These are phyloP conservation scores for Ziziphus jujuba DNA, from an alignment of 306 rosid species.

Conservation along the genomic window DNA sequence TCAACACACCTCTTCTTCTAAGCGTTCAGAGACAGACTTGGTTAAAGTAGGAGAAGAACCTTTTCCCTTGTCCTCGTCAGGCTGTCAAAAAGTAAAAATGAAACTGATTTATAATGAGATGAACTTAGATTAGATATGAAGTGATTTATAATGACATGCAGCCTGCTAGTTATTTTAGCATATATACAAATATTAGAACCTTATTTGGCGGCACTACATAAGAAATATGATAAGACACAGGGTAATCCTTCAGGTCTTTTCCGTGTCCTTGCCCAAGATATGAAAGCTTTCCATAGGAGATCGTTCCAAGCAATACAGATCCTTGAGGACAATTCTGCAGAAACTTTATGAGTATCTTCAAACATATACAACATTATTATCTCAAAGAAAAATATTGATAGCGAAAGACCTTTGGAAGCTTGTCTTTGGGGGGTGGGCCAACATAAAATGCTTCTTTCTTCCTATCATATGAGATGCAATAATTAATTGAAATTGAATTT, in stretches of 20 bases:
- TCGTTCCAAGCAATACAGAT: conserved; percentile 77
- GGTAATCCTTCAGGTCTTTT: conserved; percentile 67
- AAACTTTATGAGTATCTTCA: conserved; percentile 19
- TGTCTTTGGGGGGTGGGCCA: conserved; percentile 86
- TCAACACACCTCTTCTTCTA: conserved; percentile 80
- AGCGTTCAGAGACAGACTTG: conserved; percentile 70
- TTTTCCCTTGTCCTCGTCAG: conserved; percentile 85
- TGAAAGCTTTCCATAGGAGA: conserved; percentile 80
- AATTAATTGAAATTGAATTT: conserved; percentile 18
- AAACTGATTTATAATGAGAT: conserved; percentile 17
- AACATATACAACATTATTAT: conserved; percentile 12
- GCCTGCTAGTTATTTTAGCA: not conserved
- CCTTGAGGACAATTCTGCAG: conserved; percentile 75
- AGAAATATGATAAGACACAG: conserved; percentile 59
- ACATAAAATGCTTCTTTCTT: conserved; percentile 82
- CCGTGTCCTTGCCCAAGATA: conserved; percentile 41
- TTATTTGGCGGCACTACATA: conserved; percentile 87
- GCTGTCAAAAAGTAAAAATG: conserved; percentile 44
- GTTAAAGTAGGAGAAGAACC: conserved; percentile 49
- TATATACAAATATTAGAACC: conserved; percentile 41
- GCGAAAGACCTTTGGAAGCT: conserved; percentile 77
- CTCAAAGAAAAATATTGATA: conserved; percentile 9
- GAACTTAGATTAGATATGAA: conserved; percentile 1
- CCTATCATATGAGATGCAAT: conserved; percentile 39
- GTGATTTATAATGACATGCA: not conserved